A percentile compares a stretch with the other conserved stretches of the same genome.
These are phyloP conservation scores for Juglanconis sp. DNA, from an alignment of 2,329 filamentous ascomycete genomes.

Conservation along the genomic window DNA sequence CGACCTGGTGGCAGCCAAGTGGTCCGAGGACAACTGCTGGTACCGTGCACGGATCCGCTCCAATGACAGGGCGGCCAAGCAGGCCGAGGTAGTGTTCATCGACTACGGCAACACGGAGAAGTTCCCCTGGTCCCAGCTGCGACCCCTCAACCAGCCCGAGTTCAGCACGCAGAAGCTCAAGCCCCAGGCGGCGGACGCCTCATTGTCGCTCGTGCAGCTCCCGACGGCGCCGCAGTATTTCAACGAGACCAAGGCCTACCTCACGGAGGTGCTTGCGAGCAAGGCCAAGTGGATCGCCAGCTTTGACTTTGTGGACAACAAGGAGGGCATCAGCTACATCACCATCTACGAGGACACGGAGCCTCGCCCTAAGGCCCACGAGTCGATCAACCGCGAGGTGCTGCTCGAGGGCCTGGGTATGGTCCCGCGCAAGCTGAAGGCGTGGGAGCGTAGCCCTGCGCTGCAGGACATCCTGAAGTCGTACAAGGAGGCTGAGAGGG, in stretches of 20 bases:
- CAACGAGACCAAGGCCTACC: slow-evolving; percentile 70
- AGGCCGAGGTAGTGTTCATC: slow-evolving; percentile 87
- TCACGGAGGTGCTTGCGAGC: slow-evolving; percentile 71
- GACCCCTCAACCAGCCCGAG: slow-evolving; percentile 73
- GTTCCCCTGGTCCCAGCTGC: slow-evolving; percentile 78
- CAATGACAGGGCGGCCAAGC: slow-evolving; percentile 87
- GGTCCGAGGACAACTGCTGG: slow-evolving; percentile 86
- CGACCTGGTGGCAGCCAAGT: slow-evolving; percentile 87
- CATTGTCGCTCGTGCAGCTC: slow-evolving; percentile 84
- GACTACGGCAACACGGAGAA: slow-evolving; percentile 96
- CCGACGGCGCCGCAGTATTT: slow-evolving; percentile 81
- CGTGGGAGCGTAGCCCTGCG: slow-evolving; percentile 74
- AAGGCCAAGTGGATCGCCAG: slow-evolving; percentile 76
- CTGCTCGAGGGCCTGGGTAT: slow-evolving; percentile 81
- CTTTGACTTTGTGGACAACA: slow-evolving; percentile 76
- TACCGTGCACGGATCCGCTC: slow-evolving; percentile 88
- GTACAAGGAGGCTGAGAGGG: slow-evolving; percentile 68
- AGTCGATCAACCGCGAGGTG: slow-evolving; percentile 88
- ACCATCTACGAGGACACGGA: slow-evolving; percentile 80
- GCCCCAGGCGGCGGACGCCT: slow-evolving; percentile 81
- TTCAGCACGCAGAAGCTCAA: slow-evolving; percentile 81
- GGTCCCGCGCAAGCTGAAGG: slow-evolving; percentile 87
- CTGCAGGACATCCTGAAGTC: slow-evolving; percentile 69
- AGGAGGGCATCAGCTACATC: slow-evolving; percentile 79
- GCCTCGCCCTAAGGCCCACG: slow-evolving; percentile 53